Base-by-base conservation (phyloP, 768 basidiomycete species). In the Podaxis sp. region DNA sequence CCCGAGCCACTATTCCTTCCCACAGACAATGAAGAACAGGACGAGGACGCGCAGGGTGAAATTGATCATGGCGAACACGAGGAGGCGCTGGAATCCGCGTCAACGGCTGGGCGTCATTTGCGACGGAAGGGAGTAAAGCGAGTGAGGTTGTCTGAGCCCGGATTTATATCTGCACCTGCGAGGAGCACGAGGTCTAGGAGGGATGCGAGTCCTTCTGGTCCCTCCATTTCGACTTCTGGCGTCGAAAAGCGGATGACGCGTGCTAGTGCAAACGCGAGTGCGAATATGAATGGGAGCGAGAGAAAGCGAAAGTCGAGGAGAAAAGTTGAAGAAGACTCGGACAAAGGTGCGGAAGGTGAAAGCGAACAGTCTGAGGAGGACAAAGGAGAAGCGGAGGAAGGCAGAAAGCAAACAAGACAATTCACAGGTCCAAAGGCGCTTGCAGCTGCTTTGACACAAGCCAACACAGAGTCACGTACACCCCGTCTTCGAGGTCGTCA, bases 121-220 rank as follows among this genome's bases (percentile, higher is more conserved):
- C 44, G 54, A 17, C 24, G 13, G 11, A 33, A 30, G 22, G 41
- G 30, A 11, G 38, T 12, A 5, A 62, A 62, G 15, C 44, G 61
- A 4, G 44, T 56, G 28, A 54, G 61, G 33, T 5, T 62, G 24
- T 62, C 61, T 1, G 61, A 62, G 48, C 61, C 61, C 50, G 55
- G 54, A 12, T 55, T 48, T 13, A 5, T 17, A n/a, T 46, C 54
- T 28, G 28, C 22, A 10, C 54, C 46, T 4, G 49, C 61, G 22
- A 56, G 46, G 33, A 40, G 46, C 28, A 50, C 54, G 20, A 62
- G 61, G 33, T 40, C 46, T 10, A 20, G 44, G 2, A 52, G 4
- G 26, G 49, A 50, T 12, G 26, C 26, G 2, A 13, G 13, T 17
- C 22, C 26, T 12, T 50, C 49, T 33, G 12, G 54, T 20, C 40